Percentiles rank a stretch among this genome's conserved stretches.
phyloP scores from a whole-genome alignment of 495 filamentous ascomycete genomes.

The Aspergillus ellipticus region DNA sequence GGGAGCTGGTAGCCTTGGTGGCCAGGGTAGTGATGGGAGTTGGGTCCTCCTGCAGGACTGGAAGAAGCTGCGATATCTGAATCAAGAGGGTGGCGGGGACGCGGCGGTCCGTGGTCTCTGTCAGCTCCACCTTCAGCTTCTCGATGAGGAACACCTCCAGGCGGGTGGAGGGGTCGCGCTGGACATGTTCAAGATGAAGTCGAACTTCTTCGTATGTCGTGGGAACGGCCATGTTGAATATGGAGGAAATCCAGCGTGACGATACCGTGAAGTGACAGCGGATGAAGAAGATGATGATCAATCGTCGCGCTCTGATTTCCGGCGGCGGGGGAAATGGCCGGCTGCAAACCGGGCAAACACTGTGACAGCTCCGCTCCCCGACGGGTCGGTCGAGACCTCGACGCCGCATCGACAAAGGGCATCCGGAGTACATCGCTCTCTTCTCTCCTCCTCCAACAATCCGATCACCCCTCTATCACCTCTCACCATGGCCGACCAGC shows the following conservation, averaged over 20 bases:
- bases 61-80: conserved; percentile 44
- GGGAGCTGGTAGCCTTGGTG: conserved; percentile 31
- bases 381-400: not conserved
- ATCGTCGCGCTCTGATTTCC: not conserved
- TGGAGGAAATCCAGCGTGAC: not conserved
- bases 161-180: conserved; percentile 31
- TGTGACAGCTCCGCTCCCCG: not conserved
- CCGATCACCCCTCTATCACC: not conserved
- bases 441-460: not conserved
- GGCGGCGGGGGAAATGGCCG: not conserved
- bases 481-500: conserved; percentile 24
- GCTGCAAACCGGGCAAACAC: conserved; percentile 2
- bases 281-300: not conserved
- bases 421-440: conserved; percentile 6
- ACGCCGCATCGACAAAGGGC: no score
- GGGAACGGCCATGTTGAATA: conserved; percentile 34
- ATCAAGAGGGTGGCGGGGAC: conserved; percentile 41
- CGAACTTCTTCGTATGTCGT: conserved; percentile 37
- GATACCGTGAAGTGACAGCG: not conserved
- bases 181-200: conserved; percentile 34
- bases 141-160: conserved; percentile 37
- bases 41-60: conserved; percentile 49
- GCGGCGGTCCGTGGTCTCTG: conserved; percentile 30
- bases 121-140: conserved; percentile 40
- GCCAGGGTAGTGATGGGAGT: conserved; percentile 45